Conservation (phyloP, 2,329 filamentous ascomycete species). For the Teratosphaeria pseudoeucalypti region DNA sequence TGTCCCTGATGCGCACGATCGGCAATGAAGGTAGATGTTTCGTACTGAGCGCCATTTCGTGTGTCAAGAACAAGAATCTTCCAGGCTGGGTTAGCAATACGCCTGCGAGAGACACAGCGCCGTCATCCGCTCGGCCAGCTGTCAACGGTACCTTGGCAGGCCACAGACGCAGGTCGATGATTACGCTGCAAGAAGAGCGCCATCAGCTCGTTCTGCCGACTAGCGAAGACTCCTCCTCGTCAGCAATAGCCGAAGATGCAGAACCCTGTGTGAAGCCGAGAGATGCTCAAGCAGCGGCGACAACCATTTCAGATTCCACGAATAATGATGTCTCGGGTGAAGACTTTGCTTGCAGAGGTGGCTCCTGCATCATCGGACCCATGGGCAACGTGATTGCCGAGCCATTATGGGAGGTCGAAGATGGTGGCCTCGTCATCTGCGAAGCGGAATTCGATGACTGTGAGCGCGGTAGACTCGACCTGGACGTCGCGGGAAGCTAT, state of each 20-base stretch:
- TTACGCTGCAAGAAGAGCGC: slow-evolving; percentile 37
- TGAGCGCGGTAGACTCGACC: slow-evolving; percentile 65
- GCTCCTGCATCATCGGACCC: slow-evolving; percentile 72
- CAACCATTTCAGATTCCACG: slow-evolving; percentile 1
- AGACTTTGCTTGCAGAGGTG: slow-evolving; percentile 59
- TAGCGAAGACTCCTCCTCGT: slow-evolving; percentile 1
- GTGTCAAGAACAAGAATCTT: slow-evolving; percentile 49
- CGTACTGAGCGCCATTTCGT: slow-evolving; percentile 79
- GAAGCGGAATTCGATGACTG: slow-evolving; percentile 87
- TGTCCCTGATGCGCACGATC: slow-evolving; percentile 69
- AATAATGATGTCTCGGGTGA: slow-evolving; percentile 21
- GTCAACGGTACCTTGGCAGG: slow-evolving; percentile 1
- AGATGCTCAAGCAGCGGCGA: slow-evolving; percentile 1
- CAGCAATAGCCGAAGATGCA: slow-evolving; percentile 2
- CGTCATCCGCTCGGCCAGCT: not conserved
- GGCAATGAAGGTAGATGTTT: slow-evolving; percentile 75
- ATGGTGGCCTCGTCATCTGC: slow-evolving; percentile 53
- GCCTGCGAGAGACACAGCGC: not conserved
- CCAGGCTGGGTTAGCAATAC: slow-evolving; percentile 44
- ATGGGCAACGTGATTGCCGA: slow-evolving; percentile 69
- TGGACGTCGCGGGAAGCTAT: slow-evolving; percentile 80
- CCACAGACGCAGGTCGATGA: slow-evolving; percentile 28
- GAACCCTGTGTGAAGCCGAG: not conserved
- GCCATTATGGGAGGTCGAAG: slow-evolving; percentile 70
- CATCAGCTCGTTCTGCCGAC: slow-evolving; percentile 43